Conservation (phyloP, 2,329 filamentous ascomycete species). For the Aspergillus texensis region DNA sequence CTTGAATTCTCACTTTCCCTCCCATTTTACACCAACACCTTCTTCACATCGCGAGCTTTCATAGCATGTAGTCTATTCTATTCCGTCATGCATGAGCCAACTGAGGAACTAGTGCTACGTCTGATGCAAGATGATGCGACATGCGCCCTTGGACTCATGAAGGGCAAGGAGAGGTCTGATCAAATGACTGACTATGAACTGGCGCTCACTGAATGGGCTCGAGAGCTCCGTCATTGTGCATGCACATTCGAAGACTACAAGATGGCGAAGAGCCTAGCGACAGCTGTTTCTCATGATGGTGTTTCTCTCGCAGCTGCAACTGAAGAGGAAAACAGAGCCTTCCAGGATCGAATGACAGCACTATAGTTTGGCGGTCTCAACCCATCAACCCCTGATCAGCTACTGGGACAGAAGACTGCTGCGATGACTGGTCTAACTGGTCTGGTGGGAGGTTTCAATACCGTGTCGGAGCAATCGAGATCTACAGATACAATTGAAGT, state of each 20-base stretch:
- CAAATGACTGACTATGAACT: not conserved
- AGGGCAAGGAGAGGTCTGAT: not conserved
- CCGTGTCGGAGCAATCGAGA: not conserved
- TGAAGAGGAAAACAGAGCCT: constrained; percentile 10
- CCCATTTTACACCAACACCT: not conserved
- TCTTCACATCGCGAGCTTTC: too few species aligned
- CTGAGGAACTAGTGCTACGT: constrained; percentile 5
- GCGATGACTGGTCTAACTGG: not conserved
- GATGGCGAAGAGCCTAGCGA: not conserved
- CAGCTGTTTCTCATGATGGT: constrained; percentile 10
- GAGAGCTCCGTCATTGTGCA: not conserved
- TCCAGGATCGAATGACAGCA: constrained; percentile 4
- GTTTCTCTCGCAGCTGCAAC: constrained; percentile 9
- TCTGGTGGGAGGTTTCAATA: not conserved
- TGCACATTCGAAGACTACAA: not conserved
- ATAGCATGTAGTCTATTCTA: not conserved
- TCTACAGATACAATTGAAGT: not conserved
- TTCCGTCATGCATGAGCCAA: constrained; percentile 7
- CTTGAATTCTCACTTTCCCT: not conserved
- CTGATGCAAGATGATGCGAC: constrained; percentile 1
- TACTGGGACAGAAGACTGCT: not conserved
- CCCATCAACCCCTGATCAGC: not conserved
- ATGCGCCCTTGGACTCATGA: not conserved
- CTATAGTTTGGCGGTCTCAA: constrained; percentile 2
- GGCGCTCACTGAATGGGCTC: not conserved